Evolutionary conservation across 768 basidiomycete genomes (phyloP), one percentile per base, ranked within the genome.

Genomic region (Candolleomyces aberdarensis): DNA sequence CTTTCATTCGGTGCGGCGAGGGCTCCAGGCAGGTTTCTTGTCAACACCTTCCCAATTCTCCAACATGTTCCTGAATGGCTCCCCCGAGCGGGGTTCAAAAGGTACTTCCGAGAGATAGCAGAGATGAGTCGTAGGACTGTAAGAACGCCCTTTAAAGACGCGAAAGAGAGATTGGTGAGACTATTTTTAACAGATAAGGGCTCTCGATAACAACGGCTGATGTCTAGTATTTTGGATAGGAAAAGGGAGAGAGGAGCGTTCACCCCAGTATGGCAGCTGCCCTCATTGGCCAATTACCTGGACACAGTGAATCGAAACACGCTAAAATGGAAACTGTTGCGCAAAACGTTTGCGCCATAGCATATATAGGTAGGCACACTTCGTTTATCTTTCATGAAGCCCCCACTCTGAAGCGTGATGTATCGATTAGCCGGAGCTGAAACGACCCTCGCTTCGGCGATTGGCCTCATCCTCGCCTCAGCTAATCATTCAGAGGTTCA

Each of bases 401-500:
- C 19, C 11, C 50, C 11, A 31, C 31, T 22, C 29, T 40, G 19
- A 4, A 20, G 5, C 11, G 5, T 58, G 43, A 50, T 20, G 6
- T 19, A 14, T 41, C 13, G 8, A 53, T 19, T 26, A 63, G 61
- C 58, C 40, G 20, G 50, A 19, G 36, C 55, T 13, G n/a, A 41
- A 20, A 19, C 39, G 26, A n/a, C 55, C 2, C 10, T 66, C 22
- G 60, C 60, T 4, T 36, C 58, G 1, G 56, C 56, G 9, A 41
- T 50, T 29, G 29, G 50, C 1, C 59, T 63, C 51, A 57, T 66
- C 26, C 29, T 66, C 40, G 63, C 58, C 22, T 61, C 63, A 51
- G 56, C 56, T 29, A 54, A 61, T 6, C 43, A 65, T 15, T 60
- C 62, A 6, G 60, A 65, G 44, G 57, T 60, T 4, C 65, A 65